A percentile compares a stretch with the other conserved stretches of the same genome.
Evolutionary conservation across 1,139 yeast species (phyloP).

Genomic region (Wickerhamomyces sp.): DNA sequence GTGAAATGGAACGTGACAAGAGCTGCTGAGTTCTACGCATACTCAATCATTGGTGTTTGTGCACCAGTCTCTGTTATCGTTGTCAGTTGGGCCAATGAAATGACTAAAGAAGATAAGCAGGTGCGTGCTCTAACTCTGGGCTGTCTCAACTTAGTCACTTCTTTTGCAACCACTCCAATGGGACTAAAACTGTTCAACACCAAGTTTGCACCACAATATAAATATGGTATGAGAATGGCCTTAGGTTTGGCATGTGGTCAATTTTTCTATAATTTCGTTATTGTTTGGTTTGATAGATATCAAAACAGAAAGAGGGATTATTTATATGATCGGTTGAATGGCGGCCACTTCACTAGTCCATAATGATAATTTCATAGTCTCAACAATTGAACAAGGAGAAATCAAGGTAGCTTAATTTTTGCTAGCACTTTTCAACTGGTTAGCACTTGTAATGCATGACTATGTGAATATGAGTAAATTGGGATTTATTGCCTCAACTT

Average conservation of each 20-base stretch:
- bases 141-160: background rate
- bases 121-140: constrained; percentile 1
- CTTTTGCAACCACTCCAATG: background rate
- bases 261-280: background rate
- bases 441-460: too few relatives aligned
- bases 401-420: too few relatives aligned
- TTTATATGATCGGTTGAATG: background rate
- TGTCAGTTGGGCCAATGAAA: constrained; percentile 3
- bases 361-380: background rate
- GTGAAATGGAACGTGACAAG: constrained; percentile 2
- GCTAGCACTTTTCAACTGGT: too few relatives aligned
- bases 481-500: too few relatives aligned
- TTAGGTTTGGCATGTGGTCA: background rate
- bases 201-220: constrained; percentile 25
- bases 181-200: constrained; percentile 12
- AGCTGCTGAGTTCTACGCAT: constrained; percentile 1
- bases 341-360: background rate
- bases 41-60: background rate
- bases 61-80: background rate
- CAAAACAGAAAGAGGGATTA: constrained; percentile 4
- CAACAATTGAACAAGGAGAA: too few relatives aligned
- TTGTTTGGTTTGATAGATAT: constrained; percentile 2
- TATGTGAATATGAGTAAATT: too few relatives aligned
- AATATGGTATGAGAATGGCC: constrained; percentile 23
- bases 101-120: constrained; percentile 3